A percentile compares a stretch with the other conserved stretches of the same genome.
Evolutionary conservation across 2,329 filamentous ascomycete genomes (phyloP).

Genomic region (Ascochyta lentis): DNA sequence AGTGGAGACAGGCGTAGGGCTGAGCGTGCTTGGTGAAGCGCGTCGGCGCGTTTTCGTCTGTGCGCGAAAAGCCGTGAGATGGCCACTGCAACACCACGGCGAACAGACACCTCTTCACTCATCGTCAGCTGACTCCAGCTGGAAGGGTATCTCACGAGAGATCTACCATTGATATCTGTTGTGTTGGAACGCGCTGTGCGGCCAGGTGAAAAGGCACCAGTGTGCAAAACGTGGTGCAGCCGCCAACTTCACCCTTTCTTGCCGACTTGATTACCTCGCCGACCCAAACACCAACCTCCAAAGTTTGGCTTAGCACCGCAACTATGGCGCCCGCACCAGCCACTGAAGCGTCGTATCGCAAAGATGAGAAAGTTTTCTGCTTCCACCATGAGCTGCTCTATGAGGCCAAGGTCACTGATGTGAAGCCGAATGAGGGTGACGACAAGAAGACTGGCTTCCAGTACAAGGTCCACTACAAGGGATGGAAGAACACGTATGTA

Average conservation of each 20-base stretch:
- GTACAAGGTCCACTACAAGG: constrained; percentile 98
- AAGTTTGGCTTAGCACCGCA: constrained; percentile 16
- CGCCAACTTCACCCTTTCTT: constrained; percentile 22
- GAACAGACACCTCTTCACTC: neutral
- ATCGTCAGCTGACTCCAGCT: constrained; percentile 15
- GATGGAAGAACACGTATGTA: constrained; percentile 94
- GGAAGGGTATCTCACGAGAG: neutral
- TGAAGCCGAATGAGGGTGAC: constrained; percentile 65
- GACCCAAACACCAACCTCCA: constrained; percentile 16
- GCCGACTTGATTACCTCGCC: constrained; percentile 19
- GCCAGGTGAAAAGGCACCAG: constrained; percentile 13
- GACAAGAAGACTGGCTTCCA: constrained; percentile 78
- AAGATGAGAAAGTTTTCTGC: constrained; percentile 92
- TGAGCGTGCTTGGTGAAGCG: constrained; percentile 23
- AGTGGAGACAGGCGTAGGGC: constrained; percentile 9
- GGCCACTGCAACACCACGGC: constrained; percentile 1
- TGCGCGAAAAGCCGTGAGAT: constrained; percentile 28
- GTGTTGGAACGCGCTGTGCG: constrained; percentile 8
- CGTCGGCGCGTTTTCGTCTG: constrained; percentile 32
- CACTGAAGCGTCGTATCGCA: constrained; percentile 63
- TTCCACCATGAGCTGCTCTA: constrained; percentile 98
- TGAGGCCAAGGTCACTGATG: constrained; percentile 92
- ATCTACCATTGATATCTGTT: neutral
- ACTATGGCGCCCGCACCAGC: constrained; percentile 61
- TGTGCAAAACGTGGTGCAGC: constrained; percentile 27